phyloP scores from a whole-genome alignment of 148 eudicot genomes.

The Hydrangea macrophylla region DNA sequence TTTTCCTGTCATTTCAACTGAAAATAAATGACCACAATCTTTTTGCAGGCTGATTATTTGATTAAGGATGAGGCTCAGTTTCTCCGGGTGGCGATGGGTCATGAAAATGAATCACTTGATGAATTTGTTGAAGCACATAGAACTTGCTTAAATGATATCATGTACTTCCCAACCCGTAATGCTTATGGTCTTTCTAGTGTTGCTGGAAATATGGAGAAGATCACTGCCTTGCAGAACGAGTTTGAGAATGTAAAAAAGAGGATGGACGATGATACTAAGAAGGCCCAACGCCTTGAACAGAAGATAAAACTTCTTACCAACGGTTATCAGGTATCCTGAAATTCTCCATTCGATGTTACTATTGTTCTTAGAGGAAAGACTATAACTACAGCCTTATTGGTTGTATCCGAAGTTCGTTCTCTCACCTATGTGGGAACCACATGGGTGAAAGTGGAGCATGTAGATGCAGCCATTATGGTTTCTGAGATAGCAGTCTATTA shows the following conservation, averaged over 20 bases:
- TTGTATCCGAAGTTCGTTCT: too few species aligned
- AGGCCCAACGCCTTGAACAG: slow-evolving; percentile 82
- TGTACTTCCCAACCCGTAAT: slow-evolving; percentile 87
- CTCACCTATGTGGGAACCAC: too few species aligned
- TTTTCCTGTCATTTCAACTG: not conserved
- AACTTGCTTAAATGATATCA: slow-evolving; percentile 73
- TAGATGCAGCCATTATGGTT: too few species aligned
- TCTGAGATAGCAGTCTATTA: too few species aligned
- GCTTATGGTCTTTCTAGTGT: slow-evolving; percentile 87
- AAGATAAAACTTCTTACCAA: slow-evolving; percentile 81
- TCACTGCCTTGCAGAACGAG: slow-evolving; percentile 81
- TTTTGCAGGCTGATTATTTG: slow-evolving; percentile 64
- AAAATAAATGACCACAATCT: not conserved
- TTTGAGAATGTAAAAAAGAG: slow-evolving; percentile 86
- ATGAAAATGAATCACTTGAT: slow-evolving; percentile 69
- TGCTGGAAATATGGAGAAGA: slow-evolving; percentile 80
- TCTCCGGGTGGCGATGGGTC: slow-evolving; percentile 81
- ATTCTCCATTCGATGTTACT: too few species aligned
- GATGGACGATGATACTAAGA: slow-evolving; percentile 90
- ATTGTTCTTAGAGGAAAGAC: too few species aligned
- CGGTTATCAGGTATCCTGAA: slow-evolving; percentile 73
- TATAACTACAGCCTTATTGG: too few species aligned
- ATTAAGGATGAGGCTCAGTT: slow-evolving; percentile 62
- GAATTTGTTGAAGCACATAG: slow-evolving; percentile 83
- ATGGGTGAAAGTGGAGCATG: too few species aligned